A percentile compares a stretch with the other conserved stretches of the same genome.
phyloP scores from a whole-genome alignment of 169 alveolate species.

The Plasmodium sp. region DNA sequence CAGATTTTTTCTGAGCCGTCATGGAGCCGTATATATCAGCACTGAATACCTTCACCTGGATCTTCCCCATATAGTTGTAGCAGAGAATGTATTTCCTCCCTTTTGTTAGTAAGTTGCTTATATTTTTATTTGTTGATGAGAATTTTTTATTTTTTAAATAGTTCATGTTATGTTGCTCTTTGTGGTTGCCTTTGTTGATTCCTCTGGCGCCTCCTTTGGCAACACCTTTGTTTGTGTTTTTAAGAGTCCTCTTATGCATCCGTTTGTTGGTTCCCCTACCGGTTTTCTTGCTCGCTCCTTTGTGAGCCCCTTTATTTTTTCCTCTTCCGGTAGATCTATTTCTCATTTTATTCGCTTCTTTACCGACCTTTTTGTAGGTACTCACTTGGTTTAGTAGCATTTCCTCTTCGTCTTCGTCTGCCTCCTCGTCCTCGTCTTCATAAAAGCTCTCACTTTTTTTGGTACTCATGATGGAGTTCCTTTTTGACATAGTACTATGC shows the following conservation, averaged over 20 bases:
- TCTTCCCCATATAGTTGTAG: slow-evolving; percentile 45
- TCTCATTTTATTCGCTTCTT: not conserved
- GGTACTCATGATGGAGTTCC: not conserved
- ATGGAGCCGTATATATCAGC: slow-evolving; percentile 45
- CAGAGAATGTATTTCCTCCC: slow-evolving; percentile 46
- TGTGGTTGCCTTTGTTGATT: not conserved
- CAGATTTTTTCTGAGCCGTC: slow-evolving; percentile 55
- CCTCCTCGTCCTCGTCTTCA: not conserved
- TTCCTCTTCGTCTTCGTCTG: not conserved
- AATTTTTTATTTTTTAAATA: slow-evolving; percentile 32
- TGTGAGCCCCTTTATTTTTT: not conserved
- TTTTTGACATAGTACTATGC: not conserved
- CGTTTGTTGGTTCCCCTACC: not conserved
- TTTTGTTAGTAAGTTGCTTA: slow-evolving; percentile 29
- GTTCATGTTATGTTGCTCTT: not conserved
- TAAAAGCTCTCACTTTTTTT: not conserved
- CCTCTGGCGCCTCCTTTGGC: not conserved
- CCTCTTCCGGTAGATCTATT: not conserved
- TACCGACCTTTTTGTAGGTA: not conserved
- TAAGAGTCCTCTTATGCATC: not conserved
- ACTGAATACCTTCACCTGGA: slow-evolving; percentile 54
- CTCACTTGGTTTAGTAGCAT: not conserved
- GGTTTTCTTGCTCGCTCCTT: not conserved
- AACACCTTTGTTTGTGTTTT: not conserved
- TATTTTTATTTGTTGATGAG: slow-evolving; percentile 21